Evolutionary conservation across 2,329 filamentous ascomycete genomes (phyloP), one percentile per base, ranked within the genome.

Genomic region (Aspergillus sp.): DNA sequence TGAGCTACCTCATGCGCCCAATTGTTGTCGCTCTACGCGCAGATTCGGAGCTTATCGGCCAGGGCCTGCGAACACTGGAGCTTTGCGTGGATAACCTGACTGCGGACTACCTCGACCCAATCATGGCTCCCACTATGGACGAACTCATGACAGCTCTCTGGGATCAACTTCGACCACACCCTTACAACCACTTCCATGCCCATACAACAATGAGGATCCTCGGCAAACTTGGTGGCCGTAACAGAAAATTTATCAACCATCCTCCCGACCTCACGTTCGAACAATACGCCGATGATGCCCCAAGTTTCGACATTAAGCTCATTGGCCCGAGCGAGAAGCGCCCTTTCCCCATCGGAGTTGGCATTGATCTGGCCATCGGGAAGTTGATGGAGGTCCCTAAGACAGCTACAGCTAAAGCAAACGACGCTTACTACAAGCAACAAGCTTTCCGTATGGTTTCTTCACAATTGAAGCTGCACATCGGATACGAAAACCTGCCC

Each of bases 81-180:
- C 82, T 99, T 2, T 99, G 94, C 65, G 94, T 99, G 16, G 94
- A 99, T 58, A 99, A 99, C 62, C 81, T 99, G 0, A 99, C 95
- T 0, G 93, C 94, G 0, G 94, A 99, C 65, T 99, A 99, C 66
- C 78, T 99, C 13, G 94, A 99, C 63, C 95, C 94, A 0, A 97
- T 99, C 64, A 99, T 99, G 93, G 90, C 93, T 2, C 95, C 94
- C 0, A 95, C 97, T 22, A 97, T 99, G 71, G 93, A 99, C 63
- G 94, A 99, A 67, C 79, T 99, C 42, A 99, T 99, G 94, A 94
- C 91, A 44, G 93, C 93, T 1, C 79, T 99, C 1, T 99, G 95
- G 80, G 92, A 96, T 58, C 95, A 99, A 69, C 80, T 99, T 40
- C 89, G 88, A 63, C 95, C 94, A 7, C 87, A 92, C 57, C 94